Evolutionary conservation across 2,329 filamentous ascomycete genomes (phyloP).

Genomic region (Hypocreales sp.): DNA sequence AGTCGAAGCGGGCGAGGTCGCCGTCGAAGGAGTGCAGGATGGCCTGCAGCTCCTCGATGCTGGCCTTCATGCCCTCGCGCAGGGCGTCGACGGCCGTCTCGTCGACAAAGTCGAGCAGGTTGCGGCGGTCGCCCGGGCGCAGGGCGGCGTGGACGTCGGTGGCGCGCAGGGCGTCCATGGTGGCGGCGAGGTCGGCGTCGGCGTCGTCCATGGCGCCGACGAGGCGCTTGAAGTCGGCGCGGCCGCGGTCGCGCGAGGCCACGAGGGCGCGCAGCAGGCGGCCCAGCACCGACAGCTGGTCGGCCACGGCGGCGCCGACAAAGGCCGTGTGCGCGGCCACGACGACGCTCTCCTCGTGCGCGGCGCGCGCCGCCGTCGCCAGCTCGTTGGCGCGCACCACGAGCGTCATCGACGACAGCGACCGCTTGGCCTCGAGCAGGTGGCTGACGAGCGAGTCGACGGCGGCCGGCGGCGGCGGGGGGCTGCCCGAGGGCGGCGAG

Average conservation of each 20-base stretch:
- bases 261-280: constrained; percentile 35
- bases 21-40: constrained; percentile 62
- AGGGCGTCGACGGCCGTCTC: constrained; percentile 52
- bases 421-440: constrained; percentile 75
- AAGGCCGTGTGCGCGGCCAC: constrained; percentile 57
- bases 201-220: constrained; percentile 51
- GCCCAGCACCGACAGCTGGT: constrained; percentile 36
- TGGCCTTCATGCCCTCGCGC: constrained; percentile 49
- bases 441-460: constrained; percentile 72
- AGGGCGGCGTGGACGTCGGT: constrained; percentile 51
- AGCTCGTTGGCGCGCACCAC: constrained; percentile 81
- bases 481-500: constrained; percentile 13
- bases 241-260: constrained; percentile 39
- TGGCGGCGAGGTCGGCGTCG: constrained; percentile 47
- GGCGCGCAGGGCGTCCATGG: constrained; percentile 47
- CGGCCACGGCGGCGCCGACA: constrained; percentile 43
- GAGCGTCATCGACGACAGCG: constrained; percentile 66
- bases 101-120: constrained; percentile 62
- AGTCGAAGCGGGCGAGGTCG: constrained; percentile 60
- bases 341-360: constrained; percentile 65
- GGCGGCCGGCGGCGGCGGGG: constrained; percentile 9
- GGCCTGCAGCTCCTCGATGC: constrained; percentile 54
- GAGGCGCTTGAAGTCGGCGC: constrained; percentile 44
- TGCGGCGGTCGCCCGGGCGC: constrained; percentile 44
- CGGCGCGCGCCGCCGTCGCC: constrained; percentile 56